Conservation (phyloP, 23 red algal genomes). For the Gracilaria domingensis region DNA sequence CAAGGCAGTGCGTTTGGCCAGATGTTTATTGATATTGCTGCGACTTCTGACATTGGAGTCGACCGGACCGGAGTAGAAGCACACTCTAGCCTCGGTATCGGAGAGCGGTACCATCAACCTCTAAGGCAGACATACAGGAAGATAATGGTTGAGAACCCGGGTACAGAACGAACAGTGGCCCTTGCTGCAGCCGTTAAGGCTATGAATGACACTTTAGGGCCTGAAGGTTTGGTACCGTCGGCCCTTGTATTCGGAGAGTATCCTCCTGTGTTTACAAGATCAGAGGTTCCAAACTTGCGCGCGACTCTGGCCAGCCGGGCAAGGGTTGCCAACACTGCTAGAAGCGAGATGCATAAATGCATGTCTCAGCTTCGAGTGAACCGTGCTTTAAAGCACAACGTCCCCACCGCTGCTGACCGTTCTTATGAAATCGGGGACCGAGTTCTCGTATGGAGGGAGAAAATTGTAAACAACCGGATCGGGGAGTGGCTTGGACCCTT, state of each 20-base stretch:
- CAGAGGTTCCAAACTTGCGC: slow-evolving; percentile 33
- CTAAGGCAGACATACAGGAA: slow-evolving; percentile 21
- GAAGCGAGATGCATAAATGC: slow-evolving; percentile 7
- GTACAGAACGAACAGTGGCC: slow-evolving; percentile 5
- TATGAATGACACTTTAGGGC: slow-evolving; percentile 67
- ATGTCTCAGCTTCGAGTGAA: slow-evolving; percentile 39
- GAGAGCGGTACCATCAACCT: slow-evolving; percentile 26
- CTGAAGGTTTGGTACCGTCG: slow-evolving; percentile 53
- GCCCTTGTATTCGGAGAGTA: slow-evolving; percentile 62
- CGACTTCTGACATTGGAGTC: slow-evolving; percentile 38
- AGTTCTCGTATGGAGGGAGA: slow-evolving; percentile 73
- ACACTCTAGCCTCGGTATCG: slow-evolving; percentile 42
- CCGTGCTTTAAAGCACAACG: slow-evolving; percentile 37
- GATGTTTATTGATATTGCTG: slow-evolving; percentile 8
- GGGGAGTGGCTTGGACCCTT: slow-evolving; percentile 68
- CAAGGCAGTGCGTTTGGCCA: slow-evolving; percentile 51
- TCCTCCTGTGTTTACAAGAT: slow-evolving; percentile 19
- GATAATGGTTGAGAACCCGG: slow-evolving; percentile 34
- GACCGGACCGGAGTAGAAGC: slow-evolving; percentile 37
- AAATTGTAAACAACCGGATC: slow-evolving; percentile 38
- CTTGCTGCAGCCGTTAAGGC: slow-evolving; percentile 62
- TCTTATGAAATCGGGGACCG: slow-evolving; percentile 13
- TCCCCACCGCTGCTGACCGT: slow-evolving; percentile 19
- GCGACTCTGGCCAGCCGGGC: too few species aligned
- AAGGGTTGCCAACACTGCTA: background rate